Evolutionary conservation across 768 basidiomycete genomes (phyloP).

Genomic region (Tricholoma sp.): DNA sequence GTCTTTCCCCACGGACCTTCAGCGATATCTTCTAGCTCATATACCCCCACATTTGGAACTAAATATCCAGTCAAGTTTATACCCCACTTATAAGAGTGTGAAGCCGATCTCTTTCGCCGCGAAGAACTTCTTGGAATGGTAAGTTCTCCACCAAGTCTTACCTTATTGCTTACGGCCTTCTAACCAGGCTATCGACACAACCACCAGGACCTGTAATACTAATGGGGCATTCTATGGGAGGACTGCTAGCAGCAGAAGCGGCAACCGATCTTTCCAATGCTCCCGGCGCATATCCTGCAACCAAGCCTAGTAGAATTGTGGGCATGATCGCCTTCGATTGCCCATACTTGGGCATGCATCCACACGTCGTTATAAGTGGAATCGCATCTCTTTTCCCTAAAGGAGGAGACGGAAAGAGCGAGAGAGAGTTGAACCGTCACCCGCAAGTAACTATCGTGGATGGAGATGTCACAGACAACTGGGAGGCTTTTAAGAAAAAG

Average conservation of each 20-base stretch:
- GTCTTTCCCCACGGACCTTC: slow-evolving; percentile 53
- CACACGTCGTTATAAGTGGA: slow-evolving; percentile 53
- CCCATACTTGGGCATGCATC: slow-evolving; percentile 58
- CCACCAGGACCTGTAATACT: slow-evolving; percentile 52
- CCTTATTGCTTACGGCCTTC: neutral
- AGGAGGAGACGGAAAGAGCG: slow-evolving; percentile 25
- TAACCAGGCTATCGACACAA: slow-evolving; percentile 45
- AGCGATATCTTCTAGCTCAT: slow-evolving; percentile 32
- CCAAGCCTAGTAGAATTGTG: slow-evolving; percentile 39
- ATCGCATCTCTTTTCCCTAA: slow-evolving; percentile 49
- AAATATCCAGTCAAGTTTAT: slow-evolving; percentile 42
- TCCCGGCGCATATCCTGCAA: slow-evolving; percentile 16
- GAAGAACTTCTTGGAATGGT: slow-evolving; percentile 54
- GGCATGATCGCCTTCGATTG: slow-evolving; percentile 56
- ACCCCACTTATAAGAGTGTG: slow-evolving; percentile 56
- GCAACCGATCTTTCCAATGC: slow-evolving; percentile 39
- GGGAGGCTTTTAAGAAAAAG: slow-evolving; percentile 40
- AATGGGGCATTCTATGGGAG: slow-evolving; percentile 58
- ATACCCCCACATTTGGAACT: slow-evolving; percentile 32
- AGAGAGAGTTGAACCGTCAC: slow-evolving; percentile 38
- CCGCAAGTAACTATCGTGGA: slow-evolving; percentile 40
- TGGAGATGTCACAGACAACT: slow-evolving; percentile 41
- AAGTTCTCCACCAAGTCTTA: slow-evolving; percentile 6
- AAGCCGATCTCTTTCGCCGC: slow-evolving; percentile 48
- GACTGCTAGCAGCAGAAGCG: slow-evolving; percentile 53